Evolutionary conservation across 805 yeast species (phyloP).

Genomic region (Jamesozyma rosinii): DNA sequence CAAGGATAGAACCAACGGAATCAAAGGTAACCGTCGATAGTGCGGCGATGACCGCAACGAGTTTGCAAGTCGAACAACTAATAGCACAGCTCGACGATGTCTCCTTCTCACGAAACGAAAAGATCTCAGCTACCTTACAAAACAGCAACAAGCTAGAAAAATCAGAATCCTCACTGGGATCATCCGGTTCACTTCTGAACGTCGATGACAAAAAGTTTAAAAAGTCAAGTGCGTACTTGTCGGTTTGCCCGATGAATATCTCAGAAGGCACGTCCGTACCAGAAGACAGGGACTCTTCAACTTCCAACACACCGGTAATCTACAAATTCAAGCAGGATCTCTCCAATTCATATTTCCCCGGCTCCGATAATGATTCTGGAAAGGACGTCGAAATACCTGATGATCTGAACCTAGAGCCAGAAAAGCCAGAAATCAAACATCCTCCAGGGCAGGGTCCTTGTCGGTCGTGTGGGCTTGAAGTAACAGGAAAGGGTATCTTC

Average conservation of each 20-base stretch:
- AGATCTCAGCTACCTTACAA: conserved; percentile 4
- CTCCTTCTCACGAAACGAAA: conserved; percentile 20
- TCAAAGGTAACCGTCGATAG: background rate
- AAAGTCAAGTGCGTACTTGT: conserved; percentile 31
- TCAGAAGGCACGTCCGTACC: background rate
- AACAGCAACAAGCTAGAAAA: background rate
- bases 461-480: conserved; percentile 52
- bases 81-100: conserved; percentile 26
- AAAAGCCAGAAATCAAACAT: conserved; percentile 12
- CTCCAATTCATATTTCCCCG: background rate
- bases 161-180: background rate
- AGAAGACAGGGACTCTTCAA: conserved; percentile 1
- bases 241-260: conserved; percentile 16
- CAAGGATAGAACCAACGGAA: background rate
- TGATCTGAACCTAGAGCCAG: background rate
- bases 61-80: conserved; percentile 23
- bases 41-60: conserved; percentile 12
- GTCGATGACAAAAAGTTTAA: conserved; percentile 9
- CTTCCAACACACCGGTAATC: conserved; percentile 18
- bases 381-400: background rate
- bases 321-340: conserved; percentile 12
- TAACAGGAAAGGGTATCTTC: conserved; percentile 21
- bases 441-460: conserved; percentile 75
- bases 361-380: background rate
- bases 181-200: background rate